These are phyloP conservation scores for Mortierella polycephala DNA, from an alignment of 371 early-diverging fungal genomes.

Conservation along the genomic window DNA sequence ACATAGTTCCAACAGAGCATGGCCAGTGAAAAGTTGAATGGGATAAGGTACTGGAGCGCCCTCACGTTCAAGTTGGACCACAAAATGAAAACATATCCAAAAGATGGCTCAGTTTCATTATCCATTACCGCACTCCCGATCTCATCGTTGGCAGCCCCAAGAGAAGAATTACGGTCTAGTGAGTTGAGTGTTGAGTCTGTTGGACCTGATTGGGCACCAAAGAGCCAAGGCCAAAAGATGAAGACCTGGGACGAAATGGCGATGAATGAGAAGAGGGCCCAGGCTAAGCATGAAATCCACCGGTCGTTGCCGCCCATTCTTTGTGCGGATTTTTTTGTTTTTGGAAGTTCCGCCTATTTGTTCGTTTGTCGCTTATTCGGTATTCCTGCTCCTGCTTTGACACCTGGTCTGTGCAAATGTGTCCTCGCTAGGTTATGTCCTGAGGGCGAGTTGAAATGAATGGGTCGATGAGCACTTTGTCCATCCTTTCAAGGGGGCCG, in stretches of 20 bases:
- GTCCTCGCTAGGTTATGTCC: too few species aligned
- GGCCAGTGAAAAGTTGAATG: conserved; percentile 34
- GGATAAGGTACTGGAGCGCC: conserved; percentile 40
- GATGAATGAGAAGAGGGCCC: conserved; percentile 62
- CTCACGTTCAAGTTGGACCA: conserved; percentile 41
- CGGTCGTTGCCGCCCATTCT: conserved; percentile 37
- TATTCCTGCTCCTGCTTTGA: background rate
- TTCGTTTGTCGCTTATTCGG: background rate
- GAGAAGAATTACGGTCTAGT: background rate
- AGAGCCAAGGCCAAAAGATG: conserved; percentile 68
- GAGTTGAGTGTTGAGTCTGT: background rate
- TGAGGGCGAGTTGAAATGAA: too few species aligned
- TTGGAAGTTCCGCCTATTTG: background rate
- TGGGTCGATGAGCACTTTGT: too few species aligned
- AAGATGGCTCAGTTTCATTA: background rate
- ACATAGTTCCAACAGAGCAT: conserved; percentile 75
- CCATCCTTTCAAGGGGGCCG: too few species aligned
- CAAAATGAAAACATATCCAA: conserved; percentile 26
- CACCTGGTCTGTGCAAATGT: background rate
- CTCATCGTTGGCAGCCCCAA: conserved; percentile 25
- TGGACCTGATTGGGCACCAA: conserved; percentile 17
- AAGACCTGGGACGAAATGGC: conserved; percentile 61
- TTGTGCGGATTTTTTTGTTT: too few species aligned
- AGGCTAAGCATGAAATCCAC: conserved; percentile 57
- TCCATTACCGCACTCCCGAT: background rate